Base-by-base conservation (phyloP, 2,329 filamentous ascomycete genomes). In the Sarocladium strictum region DNA sequence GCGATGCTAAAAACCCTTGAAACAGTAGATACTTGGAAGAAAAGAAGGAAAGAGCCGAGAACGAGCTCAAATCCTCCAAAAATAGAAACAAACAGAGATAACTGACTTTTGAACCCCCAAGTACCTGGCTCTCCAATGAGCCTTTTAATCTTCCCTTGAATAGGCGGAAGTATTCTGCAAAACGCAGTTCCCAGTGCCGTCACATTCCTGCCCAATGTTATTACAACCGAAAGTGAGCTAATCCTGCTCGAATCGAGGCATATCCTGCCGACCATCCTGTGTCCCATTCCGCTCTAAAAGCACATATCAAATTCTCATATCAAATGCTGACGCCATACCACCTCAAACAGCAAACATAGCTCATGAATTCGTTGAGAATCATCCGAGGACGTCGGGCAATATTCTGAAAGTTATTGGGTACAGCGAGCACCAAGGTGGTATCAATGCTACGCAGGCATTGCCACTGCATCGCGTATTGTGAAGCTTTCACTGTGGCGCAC, bases 301-400 rank as follows among this genome's bases (percentile, higher is more conserved):
- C 43, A 21, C 21, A 45, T 10, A 23, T 24, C 6, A 45, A 26
- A 23, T 21, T 21, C n/a, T n/a, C 35, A 43, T 43, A 43, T 9
- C 40, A 49, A 32, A 32, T 27, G 6, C 43, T 17, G 27, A 19
- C 47, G 47, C 47, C 47, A 27, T 15, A 21, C 12, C 17, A 3
- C n/a, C 47, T 23, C 27, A 35, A 35, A 51, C 33, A 33, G 29
- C 5, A 51, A 51, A 35, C 27, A 15, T 51, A n/a, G 29, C 29
- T 51, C 47, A 35, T 51, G 29, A 33, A 51, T 26, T 51, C 47
- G 27, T 51, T 33, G 29, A 51, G 27, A 51, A 23, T 51, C 47
- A 35, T 51, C 21, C 47, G 7, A 51, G 10, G 43, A 17, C 23
- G 43, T 29, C 19, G 38, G 14, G 17, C 43, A 47, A 47, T 3